Percentiles rank a stretch among this genome's conserved stretches.
Conservation (phyloP, 306 rosid species). For the Purshia tridentata region DNA sequence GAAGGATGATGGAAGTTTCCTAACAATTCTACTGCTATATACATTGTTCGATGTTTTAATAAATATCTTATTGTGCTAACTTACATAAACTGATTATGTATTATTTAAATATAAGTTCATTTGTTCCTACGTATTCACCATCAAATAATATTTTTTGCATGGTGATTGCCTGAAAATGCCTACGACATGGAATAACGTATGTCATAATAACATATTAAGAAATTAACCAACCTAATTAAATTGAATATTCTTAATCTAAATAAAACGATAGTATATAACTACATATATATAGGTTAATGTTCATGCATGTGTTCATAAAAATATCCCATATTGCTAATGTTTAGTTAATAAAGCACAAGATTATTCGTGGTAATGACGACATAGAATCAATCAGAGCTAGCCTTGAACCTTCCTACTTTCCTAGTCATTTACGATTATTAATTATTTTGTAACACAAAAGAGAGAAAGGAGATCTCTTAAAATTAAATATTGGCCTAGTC, state of each 20-base stretch:
- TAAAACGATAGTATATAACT: no score
- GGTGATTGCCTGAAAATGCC: slow-evolving; percentile 2
- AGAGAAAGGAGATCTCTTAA: not conserved
- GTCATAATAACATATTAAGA: not conserved
- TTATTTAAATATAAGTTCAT: no score
- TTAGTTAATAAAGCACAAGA: not conserved
- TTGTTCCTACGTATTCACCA: no score
- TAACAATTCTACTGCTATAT: not conserved
- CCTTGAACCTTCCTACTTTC: not conserved
- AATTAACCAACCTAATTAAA: no score
- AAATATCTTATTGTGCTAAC: not conserved
- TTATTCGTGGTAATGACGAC: slow-evolving; percentile 11
- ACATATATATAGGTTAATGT: no score
- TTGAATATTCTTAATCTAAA: no score
- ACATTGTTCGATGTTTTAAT: not conserved
- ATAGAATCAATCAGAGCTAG: not conserved
- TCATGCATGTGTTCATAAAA: no score
- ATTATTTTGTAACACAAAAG: slow-evolving; percentile 3
- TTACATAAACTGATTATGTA: not conserved
- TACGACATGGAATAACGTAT: not conserved
- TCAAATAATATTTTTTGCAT: not conserved
- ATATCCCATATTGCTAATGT: not conserved
- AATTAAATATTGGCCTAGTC: not conserved
- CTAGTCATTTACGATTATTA: not conserved
- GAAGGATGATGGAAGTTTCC: slow-evolving; percentile 30